These are phyloP conservation scores for Leccinum barrowsii DNA, from an alignment of 768 basidiomycete species.

Conservation along the genomic window DNA sequence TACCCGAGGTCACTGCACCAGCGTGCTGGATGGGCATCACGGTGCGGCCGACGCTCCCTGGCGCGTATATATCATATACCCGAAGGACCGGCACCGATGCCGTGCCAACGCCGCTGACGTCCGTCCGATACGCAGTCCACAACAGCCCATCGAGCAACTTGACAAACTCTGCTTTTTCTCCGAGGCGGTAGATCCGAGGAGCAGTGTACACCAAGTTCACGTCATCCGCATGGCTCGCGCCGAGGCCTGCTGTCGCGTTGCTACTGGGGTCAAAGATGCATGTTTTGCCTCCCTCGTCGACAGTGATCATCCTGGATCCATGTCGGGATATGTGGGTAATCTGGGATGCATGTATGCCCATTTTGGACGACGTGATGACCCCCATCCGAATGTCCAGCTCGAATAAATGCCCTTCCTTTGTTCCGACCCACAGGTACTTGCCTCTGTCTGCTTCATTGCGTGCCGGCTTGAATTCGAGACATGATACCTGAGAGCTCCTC, in stretches of 20 bases:
- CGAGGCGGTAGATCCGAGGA: slow-evolving; percentile 61
- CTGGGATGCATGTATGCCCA: slow-evolving; percentile 59
- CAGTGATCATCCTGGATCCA: slow-evolving; percentile 64
- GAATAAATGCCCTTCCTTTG: slow-evolving; percentile 83
- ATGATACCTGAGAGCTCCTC: slow-evolving; percentile 70
- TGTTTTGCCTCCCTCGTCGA: slow-evolving; percentile 85
- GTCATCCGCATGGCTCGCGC: slow-evolving; percentile 33
- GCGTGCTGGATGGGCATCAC: slow-evolving; percentile 65
- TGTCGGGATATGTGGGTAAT: slow-evolving; percentile 75
- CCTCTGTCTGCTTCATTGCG: slow-evolving; percentile 47
- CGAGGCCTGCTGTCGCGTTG: slow-evolving; percentile 11
- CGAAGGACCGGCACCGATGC: slow-evolving; percentile 69
- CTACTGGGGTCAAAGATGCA: slow-evolving; percentile 61
- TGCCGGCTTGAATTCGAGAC: slow-evolving; percentile 72
- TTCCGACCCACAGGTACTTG: slow-evolving; percentile 77
- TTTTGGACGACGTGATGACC: slow-evolving; percentile 51
- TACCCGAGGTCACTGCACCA: slow-evolving; percentile 80
- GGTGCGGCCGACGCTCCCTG: slow-evolving; percentile 51
- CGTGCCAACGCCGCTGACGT: slow-evolving; percentile 40
- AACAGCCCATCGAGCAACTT: slow-evolving; percentile 70
- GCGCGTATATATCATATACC: slow-evolving; percentile 71
- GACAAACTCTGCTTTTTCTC: slow-evolving; percentile 81
- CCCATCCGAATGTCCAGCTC: slow-evolving; percentile 76
- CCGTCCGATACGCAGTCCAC: slow-evolving; percentile 73
- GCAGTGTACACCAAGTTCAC: slow-evolving; percentile 45